Evolutionary conservation across 2,329 filamentous ascomycete species (phyloP), one percentile per base, ranked within the genome.

Genomic region (Helotiales sp.): DNA sequence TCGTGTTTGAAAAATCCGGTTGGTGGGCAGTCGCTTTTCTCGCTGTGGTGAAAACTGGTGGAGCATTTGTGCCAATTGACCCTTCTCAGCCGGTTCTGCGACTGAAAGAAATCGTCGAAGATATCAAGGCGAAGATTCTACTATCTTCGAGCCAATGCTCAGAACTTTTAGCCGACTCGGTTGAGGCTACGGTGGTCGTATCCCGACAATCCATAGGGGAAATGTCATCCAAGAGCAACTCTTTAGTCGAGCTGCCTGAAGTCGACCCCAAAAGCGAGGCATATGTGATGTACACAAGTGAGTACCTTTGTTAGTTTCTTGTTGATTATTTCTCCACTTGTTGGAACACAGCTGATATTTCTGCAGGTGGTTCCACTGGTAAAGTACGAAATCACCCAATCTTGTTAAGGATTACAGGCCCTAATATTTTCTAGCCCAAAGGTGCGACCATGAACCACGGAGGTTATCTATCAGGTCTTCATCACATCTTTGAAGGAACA

Each of bases 21-120:
- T 75, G 71, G 66, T 67, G 73, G 30, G 66, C 74, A 30, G 67
- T 77, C 20, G 69, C 73, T n/a, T 72, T 75, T 69, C 66, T 77
- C 22, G 73, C 66, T 49, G 69, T 77, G 2, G 50, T 75, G 37
- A 72, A 74, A 64, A 70, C 73, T 55, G 75, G 75, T 20, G 72
- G 69, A n/a, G 73, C 73, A 6, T 78, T 74, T 50, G 74, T 78
- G 45, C 71, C 74, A 13, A 58, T 77, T 6, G 73, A 77, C 43
- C 52, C 60, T 7, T 32, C 54, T 2, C 43, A 66, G 11, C 61
- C 68, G 34, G 43, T 63, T 30, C 22, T 49, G n/a, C 49, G 20
- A 64, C 58, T 67, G 28, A 45, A 52, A 22, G 32, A 52, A 15
- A 67, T 67, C 26, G 50, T 63, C 20, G 32, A 37, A 20, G 43